These are phyloP conservation scores for Malus fusca DNA, from an alignment of 306 rosid genomes.

Conservation along the genomic window DNA sequence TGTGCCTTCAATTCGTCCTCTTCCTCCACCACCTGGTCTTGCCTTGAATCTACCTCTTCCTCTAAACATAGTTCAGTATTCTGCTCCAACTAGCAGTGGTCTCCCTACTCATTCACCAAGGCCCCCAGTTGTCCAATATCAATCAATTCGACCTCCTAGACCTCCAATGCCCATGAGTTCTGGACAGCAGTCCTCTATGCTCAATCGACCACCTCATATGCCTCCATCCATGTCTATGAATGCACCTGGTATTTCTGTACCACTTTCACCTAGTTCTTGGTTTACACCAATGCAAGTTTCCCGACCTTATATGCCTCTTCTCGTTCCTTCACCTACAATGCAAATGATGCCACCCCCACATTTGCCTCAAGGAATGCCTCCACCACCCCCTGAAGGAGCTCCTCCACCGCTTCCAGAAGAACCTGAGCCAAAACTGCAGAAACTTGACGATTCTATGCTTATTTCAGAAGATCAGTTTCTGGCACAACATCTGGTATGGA, in stretches of 20 bases:
- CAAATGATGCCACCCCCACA: slow-evolving; percentile 86
- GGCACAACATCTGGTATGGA: slow-evolving; percentile 74
- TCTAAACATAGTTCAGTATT: slow-evolving; percentile 47
- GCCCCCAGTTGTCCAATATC: slow-evolving; percentile 50
- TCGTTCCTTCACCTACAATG: slow-evolving; percentile 53
- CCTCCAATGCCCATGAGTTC: slow-evolving; percentile 54
- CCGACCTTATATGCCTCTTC: slow-evolving; percentile 48
- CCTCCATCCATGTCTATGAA: slow-evolving; percentile 50
- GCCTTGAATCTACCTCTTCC: slow-evolving; percentile 90
- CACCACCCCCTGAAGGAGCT: slow-evolving; percentile 94
- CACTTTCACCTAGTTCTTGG: slow-evolving; percentile 94
- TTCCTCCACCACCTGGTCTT: slow-evolving; percentile 89
- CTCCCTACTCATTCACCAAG: slow-evolving; percentile 58
- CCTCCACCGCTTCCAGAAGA: slow-evolving; percentile 95
- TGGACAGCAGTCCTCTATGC: slow-evolving; percentile 58
- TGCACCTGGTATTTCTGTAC: slow-evolving; percentile 51
- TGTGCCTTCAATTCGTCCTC: slow-evolving; percentile 72
- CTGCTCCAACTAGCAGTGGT: slow-evolving; percentile 46
- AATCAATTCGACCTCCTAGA: slow-evolving; percentile 54
- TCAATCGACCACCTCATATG: slow-evolving; percentile 55
- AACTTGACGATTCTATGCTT: slow-evolving; percentile 76
- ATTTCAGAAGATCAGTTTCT: slow-evolving; percentile 84
- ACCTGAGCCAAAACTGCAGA: slow-evolving; percentile 91
- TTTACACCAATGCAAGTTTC: slow-evolving; percentile 50
- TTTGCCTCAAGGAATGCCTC: slow-evolving; percentile 81